These are phyloP conservation scores for Boletus speciosus DNA, from an alignment of 768 basidiomycete genomes.

Conservation along the genomic window DNA sequence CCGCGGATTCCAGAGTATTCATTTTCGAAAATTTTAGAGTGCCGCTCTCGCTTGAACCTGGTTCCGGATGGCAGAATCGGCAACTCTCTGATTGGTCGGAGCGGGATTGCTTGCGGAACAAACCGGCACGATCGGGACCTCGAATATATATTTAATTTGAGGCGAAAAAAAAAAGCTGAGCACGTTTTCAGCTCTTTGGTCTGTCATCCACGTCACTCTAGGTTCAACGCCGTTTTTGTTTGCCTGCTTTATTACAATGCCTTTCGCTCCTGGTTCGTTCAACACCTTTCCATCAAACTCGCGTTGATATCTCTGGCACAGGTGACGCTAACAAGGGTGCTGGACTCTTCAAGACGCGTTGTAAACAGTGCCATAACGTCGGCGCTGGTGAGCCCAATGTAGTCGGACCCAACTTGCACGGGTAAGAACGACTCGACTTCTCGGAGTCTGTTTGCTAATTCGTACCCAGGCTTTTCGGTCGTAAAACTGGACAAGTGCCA, in stretches of 20 bases:
- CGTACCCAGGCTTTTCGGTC: slow-evolving; percentile 67
- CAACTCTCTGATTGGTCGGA: slow-evolving; percentile 22
- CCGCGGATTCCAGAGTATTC: no score
- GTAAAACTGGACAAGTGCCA: slow-evolving; percentile 80
- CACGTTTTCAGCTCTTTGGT: not conserved
- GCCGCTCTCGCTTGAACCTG: not conserved
- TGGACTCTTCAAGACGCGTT: slow-evolving; percentile 93
- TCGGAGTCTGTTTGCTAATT: not conserved
- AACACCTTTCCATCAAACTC: not conserved
- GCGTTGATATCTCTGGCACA: slow-evolving; percentile 16
- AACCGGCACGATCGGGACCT: slow-evolving; percentile 30
- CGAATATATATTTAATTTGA: slow-evolving; percentile 13
- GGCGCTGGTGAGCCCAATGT: slow-evolving; percentile 75
- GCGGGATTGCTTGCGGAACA: slow-evolving; percentile 16
- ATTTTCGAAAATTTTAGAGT: no score
- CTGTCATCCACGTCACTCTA: not conserved
- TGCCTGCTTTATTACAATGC: slow-evolving; percentile 31
- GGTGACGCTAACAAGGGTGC: slow-evolving; percentile 93
- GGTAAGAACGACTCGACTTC: slow-evolving; percentile 45
- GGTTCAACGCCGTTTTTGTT: slow-evolving; percentile 5
- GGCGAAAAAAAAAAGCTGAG: slow-evolving; percentile 5
- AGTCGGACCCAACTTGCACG: slow-evolving; percentile 94
- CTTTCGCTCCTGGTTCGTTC: slow-evolving; percentile 41
- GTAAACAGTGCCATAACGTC: slow-evolving; percentile 91
- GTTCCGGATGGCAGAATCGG: not conserved